Base-by-base conservation (phyloP, 2,329 filamentous ascomycete species). In the Stagonosporopsis chrysanthemi region DNA sequence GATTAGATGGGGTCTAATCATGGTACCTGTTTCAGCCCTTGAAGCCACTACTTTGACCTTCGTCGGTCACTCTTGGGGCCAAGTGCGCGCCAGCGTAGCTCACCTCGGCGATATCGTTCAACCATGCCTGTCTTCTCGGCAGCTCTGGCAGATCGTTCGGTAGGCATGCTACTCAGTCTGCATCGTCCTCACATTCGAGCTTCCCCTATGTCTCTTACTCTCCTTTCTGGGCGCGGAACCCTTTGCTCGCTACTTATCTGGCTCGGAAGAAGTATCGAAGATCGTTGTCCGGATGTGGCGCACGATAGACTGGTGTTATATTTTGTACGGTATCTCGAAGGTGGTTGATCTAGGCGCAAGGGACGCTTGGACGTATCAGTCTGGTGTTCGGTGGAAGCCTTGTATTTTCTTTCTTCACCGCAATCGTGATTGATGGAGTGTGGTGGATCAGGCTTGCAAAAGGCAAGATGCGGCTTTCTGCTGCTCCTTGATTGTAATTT, bases 1-100 rank as follows among this genome's bases (percentile, higher is more conserved):
- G 0, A 91, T 91, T 39, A 82, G 88, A 14, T 91, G 88, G 88
- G 89, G 88, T 0, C 77, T 91, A 0, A 78, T 91, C 28, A 92
- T 91, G 88, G 87, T 91, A 0, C 88, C 88, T 0, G 86, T 91
- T 0, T 83, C 86, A 58, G 82, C 88, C 0, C 77, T 91, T 0
- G 88, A 92, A 71, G 84, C 85, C 2, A 88, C 88, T 0, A 81
- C 86, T 0, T 75, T 89, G 0, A 80, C 86, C 0, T 91, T 90
- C 65, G 80, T 90, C 15, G 87, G 88, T 0, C 88, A 91, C 62
- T 75, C 74, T 1, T 91, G 88, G 88, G 88, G 88, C 0, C 60
- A 71, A 17, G 84, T 81, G 75, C 76, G 81, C 49, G 65, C 65
- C 6, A 49, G 50, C 4, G 61, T 78, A n/a, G 77, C 76, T 3